Evolutionary conservation across 805 yeast species (phyloP).

Genomic region (Huiozyma naganishii): DNA sequence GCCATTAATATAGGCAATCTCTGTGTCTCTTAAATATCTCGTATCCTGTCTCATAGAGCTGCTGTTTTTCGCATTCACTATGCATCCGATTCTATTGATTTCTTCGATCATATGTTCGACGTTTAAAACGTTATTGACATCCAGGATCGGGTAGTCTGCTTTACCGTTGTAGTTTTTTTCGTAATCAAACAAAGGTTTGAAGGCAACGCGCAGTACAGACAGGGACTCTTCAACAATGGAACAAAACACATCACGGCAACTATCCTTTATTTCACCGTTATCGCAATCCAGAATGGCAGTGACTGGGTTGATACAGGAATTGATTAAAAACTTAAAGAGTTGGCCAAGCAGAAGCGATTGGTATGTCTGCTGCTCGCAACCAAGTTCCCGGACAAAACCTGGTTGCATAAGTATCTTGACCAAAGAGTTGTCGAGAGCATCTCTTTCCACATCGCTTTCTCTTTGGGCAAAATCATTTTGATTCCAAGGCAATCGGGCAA

Average conservation of each 20-base stretch:
- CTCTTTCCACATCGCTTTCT: conserved; percentile 5
- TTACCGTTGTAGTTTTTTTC: conserved; percentile 12
- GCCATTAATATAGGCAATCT: conserved; percentile 78
- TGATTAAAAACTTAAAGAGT: conserved; percentile 65
- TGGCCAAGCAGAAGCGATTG: conserved; percentile 48
- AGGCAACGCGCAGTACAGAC: conserved; percentile 21
- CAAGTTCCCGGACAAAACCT: conserved; percentile 18
- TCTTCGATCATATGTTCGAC: conserved; percentile 26
- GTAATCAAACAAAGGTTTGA: conserved; percentile 21
- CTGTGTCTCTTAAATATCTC: conserved; percentile 45
- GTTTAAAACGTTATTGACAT: conserved; percentile 21
- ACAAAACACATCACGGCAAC: conserved; percentile 29
- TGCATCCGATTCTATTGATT: conserved; percentile 33
- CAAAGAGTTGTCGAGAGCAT: conserved; percentile 16
- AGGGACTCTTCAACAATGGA: conserved; percentile 29
- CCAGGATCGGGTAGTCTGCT: conserved; percentile 20
- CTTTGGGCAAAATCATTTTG: conserved; percentile 14
- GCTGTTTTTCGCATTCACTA: conserved; percentile 43
- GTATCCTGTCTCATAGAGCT: conserved; percentile 48
- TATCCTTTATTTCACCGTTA: conserved; percentile 63
- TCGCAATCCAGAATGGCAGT: conserved; percentile 68
- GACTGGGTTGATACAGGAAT: conserved; percentile 74
- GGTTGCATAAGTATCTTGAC: conserved; percentile 21
- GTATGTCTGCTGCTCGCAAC: conserved; percentile 29
- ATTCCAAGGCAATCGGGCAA: conserved; percentile 44